Evolutionary conservation across 2,329 filamentous ascomycete species (phyloP).

Genomic region (Rugonectria rugulosa): DNA sequence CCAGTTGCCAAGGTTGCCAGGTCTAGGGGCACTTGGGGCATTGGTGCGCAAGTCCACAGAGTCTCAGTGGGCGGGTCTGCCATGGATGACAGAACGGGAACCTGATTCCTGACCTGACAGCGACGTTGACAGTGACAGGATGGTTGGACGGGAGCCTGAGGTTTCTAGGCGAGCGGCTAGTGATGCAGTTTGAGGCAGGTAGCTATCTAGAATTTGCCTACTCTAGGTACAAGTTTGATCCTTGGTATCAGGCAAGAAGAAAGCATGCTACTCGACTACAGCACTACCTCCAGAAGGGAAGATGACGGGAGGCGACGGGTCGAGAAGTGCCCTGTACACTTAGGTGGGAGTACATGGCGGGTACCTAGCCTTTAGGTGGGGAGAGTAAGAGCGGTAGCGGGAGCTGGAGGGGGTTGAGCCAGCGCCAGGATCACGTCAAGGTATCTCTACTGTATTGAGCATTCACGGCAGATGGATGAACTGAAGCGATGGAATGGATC

Average conservation of each 20-base stretch:
- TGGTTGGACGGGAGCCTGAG: too few relatives aligned
- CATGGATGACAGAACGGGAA: neutral
- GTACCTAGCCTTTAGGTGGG: constrained; percentile 10
- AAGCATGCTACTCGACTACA: too few relatives aligned
- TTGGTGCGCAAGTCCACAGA: neutral
- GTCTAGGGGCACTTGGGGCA: too few relatives aligned
- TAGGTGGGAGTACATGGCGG: constrained; percentile 4
- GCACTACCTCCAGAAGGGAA: neutral
- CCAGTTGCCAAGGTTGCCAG: too few relatives aligned
- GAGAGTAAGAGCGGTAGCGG: constrained; percentile 5
- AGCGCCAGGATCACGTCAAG: constrained; percentile 7
- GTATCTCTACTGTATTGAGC: constrained; percentile 12
- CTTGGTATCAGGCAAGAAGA: too few relatives aligned
- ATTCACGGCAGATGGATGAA: neutral
- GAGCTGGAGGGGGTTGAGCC: constrained; percentile 17
- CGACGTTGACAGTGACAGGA: too few relatives aligned
- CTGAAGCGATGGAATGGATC: neutral
- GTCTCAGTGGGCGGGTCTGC: neutral
- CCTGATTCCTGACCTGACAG: neutral
- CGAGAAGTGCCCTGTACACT: neutral
- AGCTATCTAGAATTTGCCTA: too few relatives aligned
- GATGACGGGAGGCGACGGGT: constrained; percentile 2
- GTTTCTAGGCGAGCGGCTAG: neutral
- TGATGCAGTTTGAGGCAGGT: too few relatives aligned
- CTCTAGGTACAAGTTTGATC: neutral